phyloP scores from a whole-genome alignment of 192 early-diverging fungal species.

The Mortierella alpina region DNA sequence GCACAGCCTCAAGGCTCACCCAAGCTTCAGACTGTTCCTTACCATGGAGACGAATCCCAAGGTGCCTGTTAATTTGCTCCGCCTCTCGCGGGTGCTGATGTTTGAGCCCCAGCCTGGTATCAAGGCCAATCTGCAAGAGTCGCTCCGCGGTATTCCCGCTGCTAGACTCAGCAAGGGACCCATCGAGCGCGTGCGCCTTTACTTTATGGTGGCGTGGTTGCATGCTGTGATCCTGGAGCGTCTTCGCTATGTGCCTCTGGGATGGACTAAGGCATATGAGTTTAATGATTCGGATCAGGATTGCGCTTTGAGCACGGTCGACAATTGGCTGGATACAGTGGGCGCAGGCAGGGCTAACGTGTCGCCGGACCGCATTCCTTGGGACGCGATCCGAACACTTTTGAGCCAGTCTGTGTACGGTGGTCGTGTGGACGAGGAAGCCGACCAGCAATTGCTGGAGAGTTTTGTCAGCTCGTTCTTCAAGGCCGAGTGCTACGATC shows the following conservation, averaged over 20 bases:
- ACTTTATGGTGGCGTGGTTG: constrained; percentile 97
- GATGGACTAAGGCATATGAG: constrained; percentile 98
- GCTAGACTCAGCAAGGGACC: constrained; percentile 73
- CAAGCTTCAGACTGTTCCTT: constrained; percentile 93
- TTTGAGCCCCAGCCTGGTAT: constrained; percentile 97
- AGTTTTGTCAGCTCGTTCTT: constrained; percentile 90
- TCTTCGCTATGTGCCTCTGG: constrained; percentile 95
- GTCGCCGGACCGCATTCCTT: constrained; percentile 94
- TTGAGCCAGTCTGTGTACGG: constrained; percentile 94
- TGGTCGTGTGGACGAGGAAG: constrained; percentile 94
- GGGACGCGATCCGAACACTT: constrained; percentile 90
- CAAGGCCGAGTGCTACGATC: constrained; percentile 78
- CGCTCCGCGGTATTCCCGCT: constrained; percentile 75
- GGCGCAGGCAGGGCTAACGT: constrained; percentile 89
- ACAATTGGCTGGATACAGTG: constrained; percentile 90
- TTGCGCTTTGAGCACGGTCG: constrained; percentile 88
- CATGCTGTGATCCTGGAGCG: constrained; percentile 96
- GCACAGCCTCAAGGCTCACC: constrained; percentile 85
- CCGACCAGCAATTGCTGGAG: constrained; percentile 88
- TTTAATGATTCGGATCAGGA: constrained; percentile 99
- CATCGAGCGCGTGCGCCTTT: constrained; percentile 86
- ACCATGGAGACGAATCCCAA: constrained; percentile 98
- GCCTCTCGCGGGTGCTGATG: constrained; percentile 90
- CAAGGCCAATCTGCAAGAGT: constrained; percentile 90
- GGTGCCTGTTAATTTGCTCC: constrained; percentile 92